Base-by-base conservation (phyloP, 2,329 filamentous ascomycete species). In the Monilinia fructigena region DNA sequence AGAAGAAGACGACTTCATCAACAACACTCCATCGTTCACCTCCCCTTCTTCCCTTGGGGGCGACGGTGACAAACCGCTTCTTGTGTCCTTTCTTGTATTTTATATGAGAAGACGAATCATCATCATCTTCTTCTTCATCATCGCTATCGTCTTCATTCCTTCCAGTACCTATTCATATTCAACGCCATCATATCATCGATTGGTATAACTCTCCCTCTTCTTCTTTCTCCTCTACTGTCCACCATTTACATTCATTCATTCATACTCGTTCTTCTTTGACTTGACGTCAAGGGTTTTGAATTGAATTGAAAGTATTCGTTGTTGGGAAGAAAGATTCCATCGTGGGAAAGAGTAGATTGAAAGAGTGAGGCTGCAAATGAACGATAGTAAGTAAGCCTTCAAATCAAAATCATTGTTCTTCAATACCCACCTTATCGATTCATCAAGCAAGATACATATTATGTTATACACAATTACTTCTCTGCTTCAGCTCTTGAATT, bases 331-430 rank as follows among this genome's bases (percentile, higher is more conserved):
- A 7, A 23, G 12, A 60, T 38, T 26, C 4, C 16, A 11, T 50
- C 58, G 35, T 68, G 65, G 66, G 64, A 26, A 42, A 23, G 31
- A 45, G 45, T 53, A 35, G 28, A 40, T 48, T 47, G 26, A 26
- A 23, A 18, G 52, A 40, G 58, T 64, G 63, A 66, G 66, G 60
- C 54, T 70, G 70, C 71, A 70, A 73, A 74, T 74, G 72, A 74
- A 67, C 67, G 72, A 74, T 70, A 72, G 72, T 74, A 69, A 72
- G 72, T 66, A 63, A 59, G 11, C 40, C 31, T 35, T 35, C 7
- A 7, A 8, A 45, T 60, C 47, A 50, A 40, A 26, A 16, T 45
- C 52, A 38, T 53, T 52, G 12, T 23, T 16, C 40, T 42, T 1
- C 14, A 42, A 42, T 16, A 42, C 4, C 40, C 12, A 14, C 40